A percentile compares a stretch with the other conserved stretches of the same genome.
These are phyloP conservation scores for Hypoxylon cercidicola DNA, from an alignment of 495 filamentous ascomycete genomes.

Conservation along the genomic window DNA sequence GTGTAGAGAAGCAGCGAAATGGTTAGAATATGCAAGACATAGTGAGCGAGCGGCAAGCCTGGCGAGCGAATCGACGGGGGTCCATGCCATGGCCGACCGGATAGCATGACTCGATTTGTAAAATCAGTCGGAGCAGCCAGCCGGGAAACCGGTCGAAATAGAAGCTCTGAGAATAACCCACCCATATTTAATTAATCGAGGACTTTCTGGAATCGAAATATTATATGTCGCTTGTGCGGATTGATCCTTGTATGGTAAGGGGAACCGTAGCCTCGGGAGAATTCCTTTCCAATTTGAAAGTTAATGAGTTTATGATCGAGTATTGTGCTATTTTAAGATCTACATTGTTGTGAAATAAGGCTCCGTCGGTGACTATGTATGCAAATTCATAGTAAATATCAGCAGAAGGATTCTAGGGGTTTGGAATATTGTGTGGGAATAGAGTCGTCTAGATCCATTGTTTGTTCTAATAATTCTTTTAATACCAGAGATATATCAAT, in stretches of 20 bases:
- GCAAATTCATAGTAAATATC: constrained; percentile 3
- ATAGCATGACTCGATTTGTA: constrained; percentile 3
- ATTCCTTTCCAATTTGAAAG: constrained; percentile 15
- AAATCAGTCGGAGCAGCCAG: constrained; percentile 1
- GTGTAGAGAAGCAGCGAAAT: not conserved
- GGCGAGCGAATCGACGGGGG: too few relatives aligned
- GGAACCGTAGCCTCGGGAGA: constrained; percentile 10
- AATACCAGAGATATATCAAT: too few relatives aligned
- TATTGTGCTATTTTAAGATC: constrained; percentile 35
- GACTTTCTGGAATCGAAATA: not conserved
- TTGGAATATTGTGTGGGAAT: constrained; percentile 10
- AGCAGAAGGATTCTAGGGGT: constrained; percentile 14
- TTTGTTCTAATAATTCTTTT: too few relatives aligned
- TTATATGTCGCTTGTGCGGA: constrained; percentile 14
- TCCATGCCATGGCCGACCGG: not conserved
- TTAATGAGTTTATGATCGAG: constrained; percentile 2
- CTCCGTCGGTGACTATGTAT: not conserved
- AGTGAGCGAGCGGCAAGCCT: not conserved
- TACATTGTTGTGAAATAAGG: constrained; percentile 15
- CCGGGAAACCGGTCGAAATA: not conserved
- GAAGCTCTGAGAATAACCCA: constrained; percentile 8
- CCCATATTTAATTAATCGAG: constrained; percentile 12
- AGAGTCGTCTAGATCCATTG: not conserved
- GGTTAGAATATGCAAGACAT: constrained; percentile 22
- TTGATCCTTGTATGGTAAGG: not conserved